Evolutionary conservation across 176 grass and related monocot species (phyloP), one percentile per base, ranked within the genome.

Genomic region (Cenchrus purpureus): DNA sequence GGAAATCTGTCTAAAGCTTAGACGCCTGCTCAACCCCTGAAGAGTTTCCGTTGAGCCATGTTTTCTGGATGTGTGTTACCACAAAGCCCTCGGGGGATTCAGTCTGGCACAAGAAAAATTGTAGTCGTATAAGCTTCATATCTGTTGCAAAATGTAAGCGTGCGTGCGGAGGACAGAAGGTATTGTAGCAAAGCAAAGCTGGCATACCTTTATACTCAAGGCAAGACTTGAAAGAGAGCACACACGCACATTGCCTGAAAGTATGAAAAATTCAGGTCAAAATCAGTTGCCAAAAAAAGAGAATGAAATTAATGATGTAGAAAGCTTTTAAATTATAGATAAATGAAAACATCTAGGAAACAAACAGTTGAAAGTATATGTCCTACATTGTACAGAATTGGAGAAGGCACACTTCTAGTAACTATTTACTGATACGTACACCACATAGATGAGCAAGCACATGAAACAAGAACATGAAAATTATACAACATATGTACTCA

Each of bases 21-120:
- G 67, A 90, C 0, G 79, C 60, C 20, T 74, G 84, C 67, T 86
- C 88, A 79, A 71, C 56, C 64, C 20, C 86, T 60, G 87, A 81
- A 12, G 64, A 71, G 83, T 85, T 83, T 73, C 84, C 93, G 65
- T 87, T 87, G 17, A 87, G 89, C 92, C 93, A 98, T 74, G 95
- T 98, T 79, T 98, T 94, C 73, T 93, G 93, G 77, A 93, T 81
- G 73, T 93, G 91, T 40, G 88, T 69, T 45, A 91, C 60, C 51
- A 85, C 68, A 49, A 93, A 93, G 34, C 72, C 89, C 77, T 28
- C 78, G 0, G 90, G 59, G 17, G 50, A 83, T 60, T 92, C 95
- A 72, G 84, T 49, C 95, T 98, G 88, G 42, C 54, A 81, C 83
- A 67, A 74, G 13, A 59, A 46, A 60, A 85, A 10, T 20, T 12